Percentiles rank a stretch among this genome's conserved stretches.
Evolutionary conservation across 257 asterid species (phyloP).

Genomic region (Thymus mandschuricus): DNA sequence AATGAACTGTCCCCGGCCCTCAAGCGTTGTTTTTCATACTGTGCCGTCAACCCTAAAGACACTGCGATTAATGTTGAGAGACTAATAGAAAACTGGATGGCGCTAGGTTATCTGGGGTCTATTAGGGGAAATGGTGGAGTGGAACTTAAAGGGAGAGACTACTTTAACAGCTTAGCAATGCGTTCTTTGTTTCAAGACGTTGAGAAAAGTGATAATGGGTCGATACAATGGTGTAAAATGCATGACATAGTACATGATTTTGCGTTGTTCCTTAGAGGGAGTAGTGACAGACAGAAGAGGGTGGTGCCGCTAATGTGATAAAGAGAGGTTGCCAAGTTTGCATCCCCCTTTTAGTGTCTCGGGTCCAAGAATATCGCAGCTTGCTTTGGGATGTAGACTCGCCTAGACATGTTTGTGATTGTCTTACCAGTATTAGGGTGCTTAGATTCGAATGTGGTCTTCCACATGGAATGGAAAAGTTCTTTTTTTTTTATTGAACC

Average conservation of each 20-base stretch:
- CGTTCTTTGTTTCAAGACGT: neutral
- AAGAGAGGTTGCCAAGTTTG: neutral
- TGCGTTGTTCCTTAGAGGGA: neutral
- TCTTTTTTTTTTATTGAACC: too few relatives aligned
- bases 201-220: too few relatives aligned
- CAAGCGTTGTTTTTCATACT: too few relatives aligned
- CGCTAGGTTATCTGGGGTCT: too few relatives aligned
- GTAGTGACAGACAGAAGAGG: neutral
- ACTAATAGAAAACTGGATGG: too few relatives aligned
- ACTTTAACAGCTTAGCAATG: too few relatives aligned
- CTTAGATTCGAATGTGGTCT: neutral
- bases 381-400: neutral
- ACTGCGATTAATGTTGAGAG: too few relatives aligned
- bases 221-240: neutral
- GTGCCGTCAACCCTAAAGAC: too few relatives aligned
- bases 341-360: neutral
- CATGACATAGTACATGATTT: conserved; percentile 11
- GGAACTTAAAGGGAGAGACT: too few relatives aligned
- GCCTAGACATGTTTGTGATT: neutral
- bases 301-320: neutral
- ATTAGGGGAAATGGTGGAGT: too few relatives aligned
- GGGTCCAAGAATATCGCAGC: neutral
- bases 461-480: conserved; percentile 25
- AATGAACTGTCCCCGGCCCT: neutral
- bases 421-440: neutral